phyloP scores from a whole-genome alignment of 306 rosid species.

The Crotalaria pallida region DNA sequence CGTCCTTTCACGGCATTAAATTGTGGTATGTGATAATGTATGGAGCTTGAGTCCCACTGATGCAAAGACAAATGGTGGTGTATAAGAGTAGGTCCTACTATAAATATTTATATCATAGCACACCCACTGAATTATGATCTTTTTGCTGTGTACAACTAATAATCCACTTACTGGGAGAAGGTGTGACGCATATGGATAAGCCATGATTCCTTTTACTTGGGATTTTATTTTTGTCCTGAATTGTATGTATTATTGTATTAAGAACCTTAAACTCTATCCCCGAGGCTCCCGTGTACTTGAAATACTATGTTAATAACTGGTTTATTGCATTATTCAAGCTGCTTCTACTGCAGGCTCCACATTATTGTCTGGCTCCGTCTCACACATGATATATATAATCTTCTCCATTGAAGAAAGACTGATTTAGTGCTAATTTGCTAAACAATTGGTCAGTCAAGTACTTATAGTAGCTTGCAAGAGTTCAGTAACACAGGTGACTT shows the following conservation, averaged over 20 bases:
- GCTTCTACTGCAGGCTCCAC: neutral
- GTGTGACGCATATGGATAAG: slow-evolving; percentile 23
- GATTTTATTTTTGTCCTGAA: slow-evolving; percentile 28
- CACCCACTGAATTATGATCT: slow-evolving; percentile 32
- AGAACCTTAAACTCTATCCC: slow-evolving; percentile 24
- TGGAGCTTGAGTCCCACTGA: slow-evolving; percentile 38
- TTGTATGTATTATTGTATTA: slow-evolving; percentile 13
- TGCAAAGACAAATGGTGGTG: slow-evolving; percentile 29
- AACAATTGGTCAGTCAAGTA: neutral
- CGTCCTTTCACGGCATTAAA: slow-evolving; percentile 41
- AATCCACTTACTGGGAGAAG: slow-evolving; percentile 15
- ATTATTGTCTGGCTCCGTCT: neutral
- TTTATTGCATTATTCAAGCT: slow-evolving; percentile 18
- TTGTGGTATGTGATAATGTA: slow-evolving; percentile 23
- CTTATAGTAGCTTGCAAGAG: neutral
- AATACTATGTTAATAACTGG: slow-evolving; percentile 13
- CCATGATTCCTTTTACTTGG: slow-evolving; percentile 12
- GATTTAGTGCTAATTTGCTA: neutral
- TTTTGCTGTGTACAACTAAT: slow-evolving; percentile 16
- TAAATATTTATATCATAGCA: no score
- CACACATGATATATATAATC: neutral
- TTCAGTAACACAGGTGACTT: neutral
- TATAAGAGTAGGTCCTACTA: slow-evolving; percentile 30
- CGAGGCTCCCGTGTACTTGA: neutral
- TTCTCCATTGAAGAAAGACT: neutral